phyloP scores from a whole-genome alignment of 345 rosid genomes.

The Acer yangbiense region DNA sequence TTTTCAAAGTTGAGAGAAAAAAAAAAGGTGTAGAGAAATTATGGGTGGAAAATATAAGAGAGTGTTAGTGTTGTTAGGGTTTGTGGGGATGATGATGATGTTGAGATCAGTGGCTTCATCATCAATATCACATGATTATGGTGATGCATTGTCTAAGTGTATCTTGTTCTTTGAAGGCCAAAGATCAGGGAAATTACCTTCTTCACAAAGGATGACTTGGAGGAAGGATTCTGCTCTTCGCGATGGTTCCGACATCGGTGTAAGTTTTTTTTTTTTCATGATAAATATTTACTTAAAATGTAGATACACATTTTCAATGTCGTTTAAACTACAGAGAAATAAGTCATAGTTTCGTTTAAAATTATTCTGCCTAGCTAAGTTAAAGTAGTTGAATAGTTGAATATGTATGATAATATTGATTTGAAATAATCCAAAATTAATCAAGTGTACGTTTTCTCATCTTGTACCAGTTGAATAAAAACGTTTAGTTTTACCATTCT shows the following conservation, averaged over 20 bases:
- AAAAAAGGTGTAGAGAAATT: not conserved
- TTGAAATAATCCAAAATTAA: too few species aligned
- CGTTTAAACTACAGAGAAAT: too few species aligned
- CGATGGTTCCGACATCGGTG: constrained; percentile 43
- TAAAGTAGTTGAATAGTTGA: too few species aligned
- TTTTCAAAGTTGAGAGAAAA: not conserved
- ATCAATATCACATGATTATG: constrained; percentile 35
- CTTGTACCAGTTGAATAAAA: too few species aligned
- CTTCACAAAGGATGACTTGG: constrained; percentile 51
- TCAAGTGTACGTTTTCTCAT: too few species aligned
- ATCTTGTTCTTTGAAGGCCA: constrained; percentile 69
- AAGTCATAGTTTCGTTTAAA: too few species aligned
- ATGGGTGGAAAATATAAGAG: not conserved
- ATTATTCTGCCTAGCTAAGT: too few species aligned
- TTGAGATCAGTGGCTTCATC: not conserved
- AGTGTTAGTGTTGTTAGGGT: not conserved
- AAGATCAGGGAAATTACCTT: constrained; percentile 54
- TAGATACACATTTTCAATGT: too few species aligned
- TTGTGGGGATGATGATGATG: constrained; percentile 7
- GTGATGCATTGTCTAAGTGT: constrained; percentile 50
- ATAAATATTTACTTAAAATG: too few species aligned
- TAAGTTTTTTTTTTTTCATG: not conserved
- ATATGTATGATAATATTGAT: too few species aligned
- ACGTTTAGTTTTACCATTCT: too few species aligned
- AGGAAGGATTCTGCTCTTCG: constrained; percentile 53